Evolutionary conservation across 106 monocot genomes (phyloP).

Genomic region (Apostasia shenzhenica): DNA sequence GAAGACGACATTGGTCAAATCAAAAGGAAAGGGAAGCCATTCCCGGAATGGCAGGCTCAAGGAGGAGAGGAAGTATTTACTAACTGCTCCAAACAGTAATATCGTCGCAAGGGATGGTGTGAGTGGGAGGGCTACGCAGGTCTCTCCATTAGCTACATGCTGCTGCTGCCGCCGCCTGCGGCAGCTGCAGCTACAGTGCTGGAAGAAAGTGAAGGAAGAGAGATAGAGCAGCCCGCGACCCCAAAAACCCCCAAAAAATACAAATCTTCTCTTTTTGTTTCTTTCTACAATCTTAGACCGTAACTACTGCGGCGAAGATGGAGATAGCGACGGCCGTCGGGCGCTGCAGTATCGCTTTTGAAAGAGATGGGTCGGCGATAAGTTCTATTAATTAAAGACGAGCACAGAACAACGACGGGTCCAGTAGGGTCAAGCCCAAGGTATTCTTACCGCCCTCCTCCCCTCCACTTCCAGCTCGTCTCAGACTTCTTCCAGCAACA

Average conservation of each 20-base stretch:
- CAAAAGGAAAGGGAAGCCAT: no score
- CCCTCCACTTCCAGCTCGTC: background rate
- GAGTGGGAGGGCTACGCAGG: background rate
- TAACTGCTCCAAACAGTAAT: no score
- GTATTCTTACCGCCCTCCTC: background rate
- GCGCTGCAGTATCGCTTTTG: background rate
- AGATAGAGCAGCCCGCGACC: background rate
- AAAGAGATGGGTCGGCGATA: constrained; percentile 1
- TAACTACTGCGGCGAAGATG: background rate
- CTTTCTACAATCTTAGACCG: constrained; percentile 3
- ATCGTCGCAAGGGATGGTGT: background rate
- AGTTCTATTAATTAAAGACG: background rate
- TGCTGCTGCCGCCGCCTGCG: background rate
- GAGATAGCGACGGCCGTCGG: background rate
- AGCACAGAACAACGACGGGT: background rate
- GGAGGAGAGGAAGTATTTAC: no score
- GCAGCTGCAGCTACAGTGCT: background rate
- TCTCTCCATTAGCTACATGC: no score
- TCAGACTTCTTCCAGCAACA: background rate
- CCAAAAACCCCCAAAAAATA: background rate
- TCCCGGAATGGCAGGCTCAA: no score
- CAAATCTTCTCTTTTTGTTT: constrained; percentile 6
- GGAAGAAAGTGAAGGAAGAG: background rate
- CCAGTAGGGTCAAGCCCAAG: background rate
- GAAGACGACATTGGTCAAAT: no score